phyloP scores from a whole-genome alignment of 2,329 filamentous ascomycete species.

The Bisporella sp. region DNA sequence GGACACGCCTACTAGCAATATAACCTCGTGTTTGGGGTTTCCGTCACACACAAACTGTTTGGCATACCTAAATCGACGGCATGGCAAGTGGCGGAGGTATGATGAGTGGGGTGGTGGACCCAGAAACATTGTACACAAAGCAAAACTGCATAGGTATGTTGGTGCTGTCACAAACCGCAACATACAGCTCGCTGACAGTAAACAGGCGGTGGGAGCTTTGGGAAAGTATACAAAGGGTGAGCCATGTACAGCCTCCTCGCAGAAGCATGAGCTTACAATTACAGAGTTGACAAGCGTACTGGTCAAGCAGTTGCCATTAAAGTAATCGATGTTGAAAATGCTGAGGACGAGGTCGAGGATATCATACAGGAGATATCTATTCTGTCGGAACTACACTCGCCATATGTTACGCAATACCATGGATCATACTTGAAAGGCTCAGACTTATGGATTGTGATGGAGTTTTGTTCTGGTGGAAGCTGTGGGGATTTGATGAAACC shows the following conservation, averaged over 20 bases:
- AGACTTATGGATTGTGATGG: slow-evolving; percentile 99
- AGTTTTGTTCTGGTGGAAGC: slow-evolving; percentile 94
- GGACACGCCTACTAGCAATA: no score
- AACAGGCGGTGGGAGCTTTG: slow-evolving; percentile 90
- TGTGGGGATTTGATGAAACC: slow-evolving; percentile 96
- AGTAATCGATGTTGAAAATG: slow-evolving; percentile 97
- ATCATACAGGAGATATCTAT: slow-evolving; percentile 99
- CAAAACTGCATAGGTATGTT: slow-evolving; percentile 75
- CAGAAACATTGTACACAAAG: slow-evolving; percentile 88
- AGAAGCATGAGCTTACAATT: slow-evolving; percentile 14
- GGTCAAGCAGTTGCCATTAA: slow-evolving; percentile 97
- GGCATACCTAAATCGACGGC: slow-evolving; percentile 3
- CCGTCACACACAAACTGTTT: background rate
- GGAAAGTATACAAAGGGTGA: slow-evolving; percentile 96
- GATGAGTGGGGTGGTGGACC: slow-evolving; percentile 59
- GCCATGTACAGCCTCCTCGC: background rate
- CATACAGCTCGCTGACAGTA: slow-evolving; percentile 18
- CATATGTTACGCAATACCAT: slow-evolving; percentile 96
- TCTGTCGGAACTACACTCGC: slow-evolving; percentile 88
- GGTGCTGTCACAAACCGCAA: slow-evolving; percentile 3
- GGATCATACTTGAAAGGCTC: slow-evolving; percentile 94
- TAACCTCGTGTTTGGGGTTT: no score
- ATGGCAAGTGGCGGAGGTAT: slow-evolving; percentile 25
- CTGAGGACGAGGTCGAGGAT: slow-evolving; percentile 98
- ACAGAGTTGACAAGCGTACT: slow-evolving; percentile 82